A percentile compares a stretch with the other conserved stretches of the same genome.
Conservation (phyloP, 2,329 filamentous ascomycete species). For the Graphilbum fragrans region DNA sequence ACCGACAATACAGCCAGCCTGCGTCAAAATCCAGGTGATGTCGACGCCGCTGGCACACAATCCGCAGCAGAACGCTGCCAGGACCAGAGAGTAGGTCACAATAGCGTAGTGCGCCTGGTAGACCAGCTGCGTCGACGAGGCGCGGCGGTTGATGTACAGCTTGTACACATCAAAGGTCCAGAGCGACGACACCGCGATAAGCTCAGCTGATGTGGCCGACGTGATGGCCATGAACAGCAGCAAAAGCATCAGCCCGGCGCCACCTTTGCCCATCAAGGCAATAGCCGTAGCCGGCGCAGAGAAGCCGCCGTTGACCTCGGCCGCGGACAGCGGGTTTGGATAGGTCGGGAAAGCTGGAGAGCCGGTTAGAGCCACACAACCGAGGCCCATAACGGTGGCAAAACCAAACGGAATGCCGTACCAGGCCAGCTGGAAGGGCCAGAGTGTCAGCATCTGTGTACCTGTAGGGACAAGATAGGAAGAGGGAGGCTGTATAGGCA, state of each 20-base stretch:
- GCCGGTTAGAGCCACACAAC: conserved; percentile 18
- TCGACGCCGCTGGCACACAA: too few relatives aligned
- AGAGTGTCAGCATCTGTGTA: too few relatives aligned
- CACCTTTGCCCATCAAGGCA: conserved; percentile 54
- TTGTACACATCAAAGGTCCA: conserved; percentile 82
- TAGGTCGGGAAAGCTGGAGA: conserved; percentile 17
- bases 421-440: too few relatives aligned
- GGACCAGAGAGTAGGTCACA: too few relatives aligned
- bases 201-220: conserved; percentile 64
- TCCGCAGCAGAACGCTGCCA: too few relatives aligned
- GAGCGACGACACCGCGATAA: conserved; percentile 80
- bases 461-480: too few relatives aligned
- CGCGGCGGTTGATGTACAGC: conserved; percentile 76
- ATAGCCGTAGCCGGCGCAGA: neutral
- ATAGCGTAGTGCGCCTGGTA: too few relatives aligned
- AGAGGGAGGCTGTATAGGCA: too few relatives aligned
- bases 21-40: too few relatives aligned
- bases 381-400: conserved; percentile 22
- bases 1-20: too few relatives aligned
- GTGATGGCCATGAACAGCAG: conserved; percentile 87
- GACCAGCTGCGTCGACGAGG: too few relatives aligned
- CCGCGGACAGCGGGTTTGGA: conserved; percentile 16
- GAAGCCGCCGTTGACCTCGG: conserved; percentile 4
- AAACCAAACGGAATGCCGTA: conserved; percentile 24
- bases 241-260: conserved; percentile 63